These are phyloP conservation scores for Cerrena zonata DNA, from an alignment of 1,284 basidiomycete species.

Conservation along the genomic window DNA sequence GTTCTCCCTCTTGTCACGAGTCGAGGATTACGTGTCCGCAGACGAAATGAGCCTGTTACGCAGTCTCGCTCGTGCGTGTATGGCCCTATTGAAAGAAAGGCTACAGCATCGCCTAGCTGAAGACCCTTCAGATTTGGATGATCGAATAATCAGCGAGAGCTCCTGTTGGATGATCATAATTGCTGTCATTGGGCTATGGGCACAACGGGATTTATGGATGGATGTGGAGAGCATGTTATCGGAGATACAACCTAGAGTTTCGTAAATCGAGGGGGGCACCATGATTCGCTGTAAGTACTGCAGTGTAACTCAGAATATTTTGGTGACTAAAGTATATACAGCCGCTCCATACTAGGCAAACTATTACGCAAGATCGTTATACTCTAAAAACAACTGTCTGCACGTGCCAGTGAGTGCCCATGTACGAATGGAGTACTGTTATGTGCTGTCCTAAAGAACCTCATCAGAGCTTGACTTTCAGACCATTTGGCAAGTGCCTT, in stretches of 20 bases:
- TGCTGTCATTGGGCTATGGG: constrained; percentile 74
- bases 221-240: constrained; percentile 52
- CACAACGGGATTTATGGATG: constrained; percentile 79
- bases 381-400: too few species aligned
- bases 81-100: constrained; percentile 48
- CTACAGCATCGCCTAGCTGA: constrained; percentile 16
- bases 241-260: neutral
- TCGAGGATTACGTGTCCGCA: constrained; percentile 68
- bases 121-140: constrained; percentile 5
- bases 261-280: neutral
- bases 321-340: neutral
- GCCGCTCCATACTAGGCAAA: too few species aligned
- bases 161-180: constrained; percentile 84
- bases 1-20: constrained; percentile 68
- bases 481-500: neutral
- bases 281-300: neutral
- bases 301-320: neutral
- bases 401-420: too few species aligned
- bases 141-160: constrained; percentile 13
- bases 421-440: too few species aligned
- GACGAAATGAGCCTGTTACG: constrained; percentile 78
- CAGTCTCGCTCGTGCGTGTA: constrained; percentile 69
- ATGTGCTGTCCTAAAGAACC: neutral
- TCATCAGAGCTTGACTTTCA: neutral
- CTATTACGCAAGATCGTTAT: too few species aligned